These are phyloP conservation scores for Cladobotryum mycophilum DNA, from an alignment of 2,329 filamentous ascomycete species.

Conservation along the genomic window DNA sequence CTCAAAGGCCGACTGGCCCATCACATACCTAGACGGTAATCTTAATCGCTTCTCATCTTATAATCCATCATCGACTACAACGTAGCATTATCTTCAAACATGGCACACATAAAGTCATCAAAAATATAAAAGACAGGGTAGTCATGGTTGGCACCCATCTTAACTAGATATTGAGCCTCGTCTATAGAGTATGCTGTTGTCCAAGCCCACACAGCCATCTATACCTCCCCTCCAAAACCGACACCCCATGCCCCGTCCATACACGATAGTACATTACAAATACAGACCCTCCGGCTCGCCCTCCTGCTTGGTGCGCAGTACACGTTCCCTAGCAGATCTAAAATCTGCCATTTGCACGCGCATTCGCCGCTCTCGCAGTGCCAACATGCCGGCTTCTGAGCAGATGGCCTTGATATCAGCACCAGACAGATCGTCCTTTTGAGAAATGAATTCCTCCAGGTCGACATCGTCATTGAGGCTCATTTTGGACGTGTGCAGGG, in stretches of 20 bases:
- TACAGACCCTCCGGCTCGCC: conserved; percentile 98
- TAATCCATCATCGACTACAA: background rate
- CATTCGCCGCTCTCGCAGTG: conserved; percentile 91
- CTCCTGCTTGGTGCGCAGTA: conserved; percentile 97
- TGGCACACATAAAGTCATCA: too few relatives aligned
- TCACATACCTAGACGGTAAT: background rate
- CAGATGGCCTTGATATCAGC: conserved; percentile 99
- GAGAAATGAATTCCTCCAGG: conserved; percentile 94
- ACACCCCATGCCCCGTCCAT: background rate
- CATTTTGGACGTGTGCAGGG: conserved; percentile 98
- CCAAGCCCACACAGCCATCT: background rate
- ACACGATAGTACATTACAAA: conserved; percentile 57
- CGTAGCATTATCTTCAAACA: background rate
- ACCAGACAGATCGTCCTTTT: conserved; percentile 95
- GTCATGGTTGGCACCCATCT: background rate
- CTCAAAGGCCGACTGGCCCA: too few relatives aligned
- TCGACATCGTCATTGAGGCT: conserved; percentile 94
- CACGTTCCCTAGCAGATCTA: conserved; percentile 82
- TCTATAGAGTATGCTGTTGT: background rate
- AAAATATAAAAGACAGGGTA: too few relatives aligned
- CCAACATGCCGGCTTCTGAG: conserved; percentile 92
- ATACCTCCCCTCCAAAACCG: conserved; percentile 1
- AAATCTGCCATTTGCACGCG: conserved; percentile 99
- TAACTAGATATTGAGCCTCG: background rate
- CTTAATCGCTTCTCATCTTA: background rate